Evolutionary conservation across 1,284 basidiomycete genomes (phyloP), one percentile per base, ranked within the genome.

Genomic region (Thelephora terrestris): DNA sequence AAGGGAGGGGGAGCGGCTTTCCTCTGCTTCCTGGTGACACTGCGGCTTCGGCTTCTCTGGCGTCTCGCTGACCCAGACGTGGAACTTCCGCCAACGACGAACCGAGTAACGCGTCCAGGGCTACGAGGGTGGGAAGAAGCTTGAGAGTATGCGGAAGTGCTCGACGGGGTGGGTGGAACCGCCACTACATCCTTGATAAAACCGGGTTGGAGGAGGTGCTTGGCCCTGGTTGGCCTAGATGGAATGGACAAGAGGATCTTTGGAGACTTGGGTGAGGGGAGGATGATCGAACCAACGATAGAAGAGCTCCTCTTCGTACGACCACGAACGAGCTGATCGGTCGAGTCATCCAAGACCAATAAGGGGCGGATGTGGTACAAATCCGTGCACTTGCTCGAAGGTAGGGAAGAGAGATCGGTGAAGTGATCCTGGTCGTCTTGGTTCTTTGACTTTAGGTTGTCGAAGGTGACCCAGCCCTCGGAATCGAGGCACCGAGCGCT

Each of bases 351-450:
- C 2, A 67, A 64, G 0, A 71, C 66, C 12, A 69, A 64, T 57
- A 81, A 65, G 37, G 75, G 60, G 52, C 72, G 71, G 20, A 64
- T 64, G 3, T 71, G 69, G 48, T 77, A 72, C 42, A 79, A 62
- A 49, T 76, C 75, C 3, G 77, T 80, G 57, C 73, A 70, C 45
- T 69, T 66, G 17, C 72, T 71, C 1, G 75, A 78, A 2, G 70
- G 58, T 48, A 70, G 74, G 7, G 65, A 71, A 10, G 71, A 65
- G 44, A 72, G 66, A 36, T 65, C 62, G 20, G 68, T 67, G 32
- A 52, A 64, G 12, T 58, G 56, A 7, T 52, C 52, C 10, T 42
- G 16, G 9, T 21, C 25, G 14, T 25, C 7, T 37, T 40, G 46
- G 34, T 55, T 29, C 50, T 47, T 20, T 24, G 10, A 43, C 14